A percentile compares a stretch with the other conserved stretches of the same genome.
These are phyloP conservation scores for Crataegus laevigata DNA, from an alignment of 306 rosid species.

Conservation along the genomic window DNA sequence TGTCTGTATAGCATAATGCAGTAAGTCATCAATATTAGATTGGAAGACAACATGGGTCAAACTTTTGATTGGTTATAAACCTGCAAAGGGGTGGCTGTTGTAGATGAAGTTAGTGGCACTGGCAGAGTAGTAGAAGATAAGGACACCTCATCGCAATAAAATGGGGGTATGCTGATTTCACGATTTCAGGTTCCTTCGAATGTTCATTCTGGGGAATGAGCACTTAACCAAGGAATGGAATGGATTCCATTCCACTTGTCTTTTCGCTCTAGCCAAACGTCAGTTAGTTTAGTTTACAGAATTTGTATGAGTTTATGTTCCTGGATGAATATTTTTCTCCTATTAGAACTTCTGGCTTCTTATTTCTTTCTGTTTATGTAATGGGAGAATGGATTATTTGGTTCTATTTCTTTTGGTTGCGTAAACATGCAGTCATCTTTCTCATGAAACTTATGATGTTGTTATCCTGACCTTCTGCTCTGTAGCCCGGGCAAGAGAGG, in stretches of 20 bases:
- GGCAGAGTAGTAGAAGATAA: neutral
- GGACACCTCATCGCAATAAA: neutral
- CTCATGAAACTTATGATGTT: neutral
- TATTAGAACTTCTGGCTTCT: neutral
- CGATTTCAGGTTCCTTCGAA: neutral
- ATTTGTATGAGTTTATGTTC: neutral
- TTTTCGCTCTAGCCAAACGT: neutral
- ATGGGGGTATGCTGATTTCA: too few species aligned
- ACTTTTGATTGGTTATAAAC: neutral
- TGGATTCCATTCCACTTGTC: neutral
- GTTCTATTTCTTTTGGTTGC: neutral
- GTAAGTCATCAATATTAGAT: neutral
- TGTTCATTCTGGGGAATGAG: neutral
- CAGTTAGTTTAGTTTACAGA: neutral
- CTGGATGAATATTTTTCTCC: neutral
- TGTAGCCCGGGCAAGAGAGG: conserved; percentile 87
- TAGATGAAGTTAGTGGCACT: neutral
- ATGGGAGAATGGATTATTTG: neutral
- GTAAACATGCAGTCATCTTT: neutral
- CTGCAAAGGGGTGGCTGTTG: neutral
- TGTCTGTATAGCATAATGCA: neutral
- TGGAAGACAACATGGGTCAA: neutral
- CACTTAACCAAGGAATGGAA: neutral
- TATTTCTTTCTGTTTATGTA: neutral
- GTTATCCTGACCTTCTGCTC: conserved; percentile 19